Evolutionary conservation across 2,329 filamentous ascomycete genomes (phyloP).

Genomic region (Neonectria coccinea): DNA sequence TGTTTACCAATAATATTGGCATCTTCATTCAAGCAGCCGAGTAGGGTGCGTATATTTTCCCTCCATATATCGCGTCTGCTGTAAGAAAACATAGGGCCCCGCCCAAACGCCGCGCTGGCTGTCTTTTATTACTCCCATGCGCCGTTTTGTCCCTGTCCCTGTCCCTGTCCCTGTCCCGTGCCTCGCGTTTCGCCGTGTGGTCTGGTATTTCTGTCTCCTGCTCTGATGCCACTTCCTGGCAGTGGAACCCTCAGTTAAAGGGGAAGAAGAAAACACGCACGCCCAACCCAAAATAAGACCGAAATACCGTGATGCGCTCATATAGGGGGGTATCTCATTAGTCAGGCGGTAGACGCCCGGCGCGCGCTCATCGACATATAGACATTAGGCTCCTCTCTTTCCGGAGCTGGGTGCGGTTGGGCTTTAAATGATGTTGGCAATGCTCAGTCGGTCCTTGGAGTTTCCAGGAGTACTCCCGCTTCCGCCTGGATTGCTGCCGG

Average conservation of each 20-base stretch:
- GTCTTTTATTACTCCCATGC: neutral
- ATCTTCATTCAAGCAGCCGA: slow-evolving; percentile 10
- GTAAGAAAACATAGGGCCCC: neutral
- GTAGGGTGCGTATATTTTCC: neutral
- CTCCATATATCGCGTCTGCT: neutral
- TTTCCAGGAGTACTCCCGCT: slow-evolving; percentile 37
- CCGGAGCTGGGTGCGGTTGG: neutral
- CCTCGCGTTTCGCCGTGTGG: neutral
- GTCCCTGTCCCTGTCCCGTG: too few relatives aligned
- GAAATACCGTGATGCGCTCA: slow-evolving; percentile 18
- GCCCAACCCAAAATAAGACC: neutral
- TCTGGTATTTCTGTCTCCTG: neutral
- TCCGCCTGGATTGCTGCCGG: slow-evolving; percentile 38
- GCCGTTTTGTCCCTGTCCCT: slow-evolving; percentile 1
- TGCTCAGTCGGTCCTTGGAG: slow-evolving; percentile 53
- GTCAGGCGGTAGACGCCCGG: slow-evolving; percentile 2
- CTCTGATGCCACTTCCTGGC: neutral
- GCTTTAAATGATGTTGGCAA: slow-evolving; percentile 59
- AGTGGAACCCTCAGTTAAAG: slow-evolving; percentile 1
- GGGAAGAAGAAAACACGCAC: neutral
- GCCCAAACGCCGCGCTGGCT: slow-evolving; percentile 4
- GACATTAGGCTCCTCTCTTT: slow-evolving; percentile 39
- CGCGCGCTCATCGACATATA: slow-evolving; percentile 27
- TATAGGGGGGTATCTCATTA: slow-evolving; percentile 23
- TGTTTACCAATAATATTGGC: neutral